phyloP scores from a whole-genome alignment of 2,329 filamentous ascomycete species.

The Diaporthe capsici region DNA sequence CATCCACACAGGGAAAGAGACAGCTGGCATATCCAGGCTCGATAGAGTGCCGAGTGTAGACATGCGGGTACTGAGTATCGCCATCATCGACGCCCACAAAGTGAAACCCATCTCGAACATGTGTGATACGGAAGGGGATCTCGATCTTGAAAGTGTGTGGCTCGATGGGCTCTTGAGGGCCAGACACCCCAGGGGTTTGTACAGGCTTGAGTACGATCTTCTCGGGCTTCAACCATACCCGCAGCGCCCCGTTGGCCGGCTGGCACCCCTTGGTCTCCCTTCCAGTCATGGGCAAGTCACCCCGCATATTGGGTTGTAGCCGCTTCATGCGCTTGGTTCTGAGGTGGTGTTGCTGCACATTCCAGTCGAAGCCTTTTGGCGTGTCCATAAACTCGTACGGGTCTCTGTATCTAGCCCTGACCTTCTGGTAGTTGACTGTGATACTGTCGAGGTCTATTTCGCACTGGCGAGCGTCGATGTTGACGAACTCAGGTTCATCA shows the following conservation, averaged over 20 bases:
- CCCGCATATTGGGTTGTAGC: slow-evolving; percentile 64
- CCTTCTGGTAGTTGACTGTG: slow-evolving; percentile 63
- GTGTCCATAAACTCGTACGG: slow-evolving; percentile 77
- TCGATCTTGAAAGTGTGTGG: slow-evolving; percentile 55
- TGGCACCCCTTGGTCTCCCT: slow-evolving; percentile 69
- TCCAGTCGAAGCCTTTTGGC: slow-evolving; percentile 72
- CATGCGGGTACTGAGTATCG: slow-evolving; percentile 89
- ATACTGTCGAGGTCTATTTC: slow-evolving; percentile 68
- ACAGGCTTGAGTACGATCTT: slow-evolving; percentile 49
- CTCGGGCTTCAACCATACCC: slow-evolving; percentile 55
- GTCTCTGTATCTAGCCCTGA: slow-evolving; percentile 68
- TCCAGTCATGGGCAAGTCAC: slow-evolving; percentile 68
- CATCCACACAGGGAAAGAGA: slow-evolving; percentile 94
- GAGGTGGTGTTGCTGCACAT: slow-evolving; percentile 82
- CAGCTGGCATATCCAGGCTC: slow-evolving; percentile 85
- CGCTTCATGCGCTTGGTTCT: slow-evolving; percentile 76
- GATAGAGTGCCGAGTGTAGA: slow-evolving; percentile 87
- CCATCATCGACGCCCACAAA: slow-evolving; percentile 88
- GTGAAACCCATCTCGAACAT: slow-evolving; percentile 88
- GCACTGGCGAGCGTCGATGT: slow-evolving; percentile 74
- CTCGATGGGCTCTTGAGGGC: slow-evolving; percentile 36
- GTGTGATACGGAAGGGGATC: slow-evolving; percentile 83
- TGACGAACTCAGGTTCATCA: slow-evolving; percentile 70
- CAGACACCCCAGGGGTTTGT: slow-evolving; percentile 41
- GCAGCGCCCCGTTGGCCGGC: slow-evolving; percentile 68